phyloP scores from a whole-genome alignment of 2,329 filamentous ascomycete species.

The Beauveria sp. region DNA sequence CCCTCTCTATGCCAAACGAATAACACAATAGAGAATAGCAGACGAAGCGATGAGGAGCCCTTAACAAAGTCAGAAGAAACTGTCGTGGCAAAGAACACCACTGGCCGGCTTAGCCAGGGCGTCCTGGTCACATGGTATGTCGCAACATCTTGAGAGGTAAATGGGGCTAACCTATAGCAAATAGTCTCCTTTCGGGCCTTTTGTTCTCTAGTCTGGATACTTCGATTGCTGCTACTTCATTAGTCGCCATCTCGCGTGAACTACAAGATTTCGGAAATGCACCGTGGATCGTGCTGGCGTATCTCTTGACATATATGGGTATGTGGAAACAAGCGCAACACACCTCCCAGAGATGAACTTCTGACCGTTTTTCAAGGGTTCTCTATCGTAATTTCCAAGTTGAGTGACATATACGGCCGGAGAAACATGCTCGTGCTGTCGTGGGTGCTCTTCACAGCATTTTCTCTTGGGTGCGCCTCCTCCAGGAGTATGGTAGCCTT shows the following conservation, averaged over 20 bases:
- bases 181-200: constrained; percentile 42
- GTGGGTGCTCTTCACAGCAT: constrained; percentile 47
- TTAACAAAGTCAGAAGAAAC: background rate
- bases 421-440: constrained; percentile 40
- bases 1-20: constrained; percentile 18
- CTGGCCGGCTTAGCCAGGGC: background rate
- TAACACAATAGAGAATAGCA: background rate
- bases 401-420: constrained; percentile 53
- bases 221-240: constrained; percentile 50
- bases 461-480: constrained; percentile 46
- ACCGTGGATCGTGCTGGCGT: constrained; percentile 48
- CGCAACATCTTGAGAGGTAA: background rate
- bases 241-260: constrained; percentile 48
- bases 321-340: constrained; percentile 11
- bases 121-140: constrained; percentile 15
- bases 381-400: constrained; percentile 48
- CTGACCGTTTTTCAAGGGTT: constrained; percentile 32
- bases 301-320: constrained; percentile 51
- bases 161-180: constrained; percentile 14
- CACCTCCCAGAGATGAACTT: background rate
- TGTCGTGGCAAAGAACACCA: background rate
- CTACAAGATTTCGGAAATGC: constrained; percentile 42
- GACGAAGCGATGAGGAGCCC: constrained; percentile 1
- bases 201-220: constrained; percentile 51
- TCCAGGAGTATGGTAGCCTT: constrained; percentile 43